phyloP scores from a whole-genome alignment of 2,329 filamentous ascomycete genomes.

The Aspergillus fijiensis region DNA sequence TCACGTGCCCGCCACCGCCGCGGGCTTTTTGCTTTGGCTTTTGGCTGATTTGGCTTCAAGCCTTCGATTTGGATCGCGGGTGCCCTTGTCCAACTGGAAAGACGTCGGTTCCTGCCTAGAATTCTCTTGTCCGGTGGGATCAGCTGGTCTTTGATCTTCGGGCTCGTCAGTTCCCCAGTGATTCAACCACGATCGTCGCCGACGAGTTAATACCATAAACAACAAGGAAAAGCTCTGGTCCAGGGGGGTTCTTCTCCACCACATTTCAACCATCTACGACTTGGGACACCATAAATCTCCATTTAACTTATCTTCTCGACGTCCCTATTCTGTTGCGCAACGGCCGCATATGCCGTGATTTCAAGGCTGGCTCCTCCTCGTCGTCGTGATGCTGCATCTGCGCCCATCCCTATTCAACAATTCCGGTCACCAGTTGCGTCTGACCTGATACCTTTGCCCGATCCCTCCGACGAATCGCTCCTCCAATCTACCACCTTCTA shows the following conservation, averaged over 20 bases:
- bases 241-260: neutral
- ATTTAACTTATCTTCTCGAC: neutral
- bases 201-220: neutral
- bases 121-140: neutral
- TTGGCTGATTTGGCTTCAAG: constrained; percentile 5
- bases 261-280: neutral
- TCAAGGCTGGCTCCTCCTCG: constrained; percentile 43
- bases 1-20: constrained; percentile 10
- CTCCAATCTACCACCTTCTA: constrained; percentile 3
- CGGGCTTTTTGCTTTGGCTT: constrained; percentile 1
- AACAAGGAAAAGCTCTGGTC: neutral
- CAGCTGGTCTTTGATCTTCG: neutral
- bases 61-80: neutral
- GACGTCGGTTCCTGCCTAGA: neutral
- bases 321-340: constrained; percentile 18
- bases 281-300: neutral
- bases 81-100: neutral
- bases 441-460: constrained; percentile 25
- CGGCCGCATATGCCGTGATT: constrained; percentile 40
- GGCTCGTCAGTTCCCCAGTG: neutral
- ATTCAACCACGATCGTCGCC: neutral
- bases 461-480: constrained; percentile 2
- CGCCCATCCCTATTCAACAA: constrained; percentile 31
- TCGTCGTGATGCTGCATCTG: constrained; percentile 40
- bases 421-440: constrained; percentile 26